A percentile compares a stretch with the other conserved stretches of the same genome.
Evolutionary conservation across 192 early-diverging fungal species (phyloP).

Genomic region (Mortierella antarctica): DNA sequence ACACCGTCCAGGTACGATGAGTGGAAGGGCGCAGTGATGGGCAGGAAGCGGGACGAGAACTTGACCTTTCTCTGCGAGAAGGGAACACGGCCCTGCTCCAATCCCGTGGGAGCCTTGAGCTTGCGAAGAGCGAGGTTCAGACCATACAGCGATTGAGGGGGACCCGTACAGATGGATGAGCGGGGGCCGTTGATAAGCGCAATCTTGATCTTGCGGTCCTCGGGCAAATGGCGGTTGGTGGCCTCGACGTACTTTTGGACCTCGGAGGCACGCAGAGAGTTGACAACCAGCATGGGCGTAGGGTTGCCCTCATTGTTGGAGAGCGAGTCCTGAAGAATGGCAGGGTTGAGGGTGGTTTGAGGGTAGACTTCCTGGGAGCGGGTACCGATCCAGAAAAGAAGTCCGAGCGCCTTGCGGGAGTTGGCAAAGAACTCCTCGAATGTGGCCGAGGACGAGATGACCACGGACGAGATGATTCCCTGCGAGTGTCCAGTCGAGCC

Average conservation of each 20-base stretch:
- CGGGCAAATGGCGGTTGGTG: conserved; percentile 87
- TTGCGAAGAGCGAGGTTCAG: conserved; percentile 92
- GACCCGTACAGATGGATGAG: conserved; percentile 89
- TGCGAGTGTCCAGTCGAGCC: conserved; percentile 92
- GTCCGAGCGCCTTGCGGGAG: conserved; percentile 80
- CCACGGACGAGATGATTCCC: conserved; percentile 87
- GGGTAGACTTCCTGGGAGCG: conserved; percentile 84
- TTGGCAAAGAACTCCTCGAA: conserved; percentile 82
- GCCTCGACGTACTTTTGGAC: conserved; percentile 87
- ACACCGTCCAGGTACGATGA: conserved; percentile 79
- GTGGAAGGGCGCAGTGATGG: conserved; percentile 94
- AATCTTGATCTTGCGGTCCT: conserved; percentile 85
- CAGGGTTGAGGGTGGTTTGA: conserved; percentile 83
- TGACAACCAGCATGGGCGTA: conserved; percentile 92
- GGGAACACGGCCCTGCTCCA: conserved; percentile 91
- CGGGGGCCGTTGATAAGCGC: conserved; percentile 93
- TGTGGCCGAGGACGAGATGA: conserved; percentile 80
- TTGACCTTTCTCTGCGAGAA: conserved; percentile 90
- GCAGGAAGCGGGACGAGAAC: conserved; percentile 92
- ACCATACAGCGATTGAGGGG: conserved; percentile 91
- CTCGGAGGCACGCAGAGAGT: conserved; percentile 83
- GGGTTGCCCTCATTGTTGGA: conserved; percentile 91
- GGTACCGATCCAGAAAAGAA: conserved; percentile 87
- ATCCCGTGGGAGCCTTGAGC: conserved; percentile 85
- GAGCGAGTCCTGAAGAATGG: conserved; percentile 90